A percentile compares a stretch with the other conserved stretches of the same genome.
Conservation (phyloP, 345 rosid species). For the Noccaea caerulescens region DNA sequence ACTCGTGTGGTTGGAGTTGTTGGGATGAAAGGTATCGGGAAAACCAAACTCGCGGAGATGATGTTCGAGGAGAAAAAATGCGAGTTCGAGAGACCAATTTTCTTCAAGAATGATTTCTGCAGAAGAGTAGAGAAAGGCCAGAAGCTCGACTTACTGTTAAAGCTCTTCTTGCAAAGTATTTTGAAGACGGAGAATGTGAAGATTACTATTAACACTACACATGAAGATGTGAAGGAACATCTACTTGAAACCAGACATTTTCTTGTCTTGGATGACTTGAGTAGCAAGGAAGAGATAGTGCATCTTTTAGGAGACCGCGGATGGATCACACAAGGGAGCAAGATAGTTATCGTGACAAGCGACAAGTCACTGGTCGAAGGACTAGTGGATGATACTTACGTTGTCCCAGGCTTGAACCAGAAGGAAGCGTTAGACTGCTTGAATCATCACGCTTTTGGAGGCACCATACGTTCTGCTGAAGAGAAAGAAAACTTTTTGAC, state of each 20-base stretch:
- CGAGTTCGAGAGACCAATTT: not conserved
- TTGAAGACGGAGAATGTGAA: not conserved
- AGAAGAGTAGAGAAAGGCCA: not conserved
- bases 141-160: not conserved
- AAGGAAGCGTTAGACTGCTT: constrained; percentile 30
- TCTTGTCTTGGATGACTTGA: constrained; percentile 12
- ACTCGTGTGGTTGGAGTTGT: constrained; percentile 6
- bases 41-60: constrained; percentile 6
- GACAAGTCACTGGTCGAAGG: constrained; percentile 19
- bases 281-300: not conserved
- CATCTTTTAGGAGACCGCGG: not conserved
- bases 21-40: constrained; percentile 11
- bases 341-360: constrained; percentile 14
- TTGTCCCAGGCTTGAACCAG: constrained; percentile 26
- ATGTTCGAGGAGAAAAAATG: not conserved
- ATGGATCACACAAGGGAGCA: constrained; percentile 27
- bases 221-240: not conserved
- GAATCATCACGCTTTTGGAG: constrained; percentile 13
- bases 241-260: constrained; percentile 3
- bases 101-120: not conserved
- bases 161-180: not conserved
- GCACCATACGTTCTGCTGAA: not conserved
- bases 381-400: constrained; percentile 16
- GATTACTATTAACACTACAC: not conserved
- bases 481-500: not conserved